These are phyloP conservation scores for Trametes polyzona DNA, from an alignment of 1,284 basidiomycete genomes.

Conservation along the genomic window DNA sequence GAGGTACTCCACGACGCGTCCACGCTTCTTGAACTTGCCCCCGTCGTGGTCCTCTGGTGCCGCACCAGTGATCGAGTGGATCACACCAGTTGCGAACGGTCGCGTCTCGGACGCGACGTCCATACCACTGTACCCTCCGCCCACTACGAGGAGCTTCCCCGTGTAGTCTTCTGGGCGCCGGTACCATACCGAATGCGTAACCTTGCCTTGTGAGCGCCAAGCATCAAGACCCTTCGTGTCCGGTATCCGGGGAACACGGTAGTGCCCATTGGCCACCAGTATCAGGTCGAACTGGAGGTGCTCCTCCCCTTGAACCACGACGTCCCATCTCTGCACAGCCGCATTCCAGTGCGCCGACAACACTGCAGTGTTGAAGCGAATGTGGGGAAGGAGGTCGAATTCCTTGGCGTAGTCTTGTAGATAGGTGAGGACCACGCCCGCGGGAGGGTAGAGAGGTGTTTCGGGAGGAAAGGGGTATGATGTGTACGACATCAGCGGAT, in stretches of 20 bases:
- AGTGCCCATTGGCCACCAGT: slow-evolving; percentile 76
- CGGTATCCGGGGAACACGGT: slow-evolving; percentile 65
- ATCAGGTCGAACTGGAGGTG: slow-evolving; percentile 59
- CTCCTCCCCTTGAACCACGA: slow-evolving; percentile 38
- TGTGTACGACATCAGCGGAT: slow-evolving; percentile 72
- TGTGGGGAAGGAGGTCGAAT: slow-evolving; percentile 58
- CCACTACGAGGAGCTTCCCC: slow-evolving; percentile 65
- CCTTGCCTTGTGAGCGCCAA: slow-evolving; percentile 57
- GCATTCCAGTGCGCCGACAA: slow-evolving; percentile 43
- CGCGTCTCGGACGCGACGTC: slow-evolving; percentile 67
- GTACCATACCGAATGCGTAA: slow-evolving; percentile 70
- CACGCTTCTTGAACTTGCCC: slow-evolving; percentile 48
- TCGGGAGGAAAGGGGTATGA: slow-evolving; percentile 68
- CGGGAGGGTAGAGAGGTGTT: slow-evolving; percentile 68
- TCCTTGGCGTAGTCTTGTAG: slow-evolving; percentile 60
- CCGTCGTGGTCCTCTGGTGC: slow-evolving; percentile 34
- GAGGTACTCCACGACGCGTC: slow-evolving; percentile 44
- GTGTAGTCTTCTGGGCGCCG: slow-evolving; percentile 52
- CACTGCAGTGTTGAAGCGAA: slow-evolving; percentile 58
- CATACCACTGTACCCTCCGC: slow-evolving; percentile 68
- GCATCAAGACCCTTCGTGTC: slow-evolving; percentile 56
- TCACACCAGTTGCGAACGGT: slow-evolving; percentile 46
- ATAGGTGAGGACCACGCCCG: slow-evolving; percentile 61
- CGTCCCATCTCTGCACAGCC: slow-evolving; percentile 46
- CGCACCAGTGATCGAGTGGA: slow-evolving; percentile 57